Evolutionary conservation across 176 grass and related monocot species (phyloP).

Genomic region (Lolium multiflorum): DNA sequence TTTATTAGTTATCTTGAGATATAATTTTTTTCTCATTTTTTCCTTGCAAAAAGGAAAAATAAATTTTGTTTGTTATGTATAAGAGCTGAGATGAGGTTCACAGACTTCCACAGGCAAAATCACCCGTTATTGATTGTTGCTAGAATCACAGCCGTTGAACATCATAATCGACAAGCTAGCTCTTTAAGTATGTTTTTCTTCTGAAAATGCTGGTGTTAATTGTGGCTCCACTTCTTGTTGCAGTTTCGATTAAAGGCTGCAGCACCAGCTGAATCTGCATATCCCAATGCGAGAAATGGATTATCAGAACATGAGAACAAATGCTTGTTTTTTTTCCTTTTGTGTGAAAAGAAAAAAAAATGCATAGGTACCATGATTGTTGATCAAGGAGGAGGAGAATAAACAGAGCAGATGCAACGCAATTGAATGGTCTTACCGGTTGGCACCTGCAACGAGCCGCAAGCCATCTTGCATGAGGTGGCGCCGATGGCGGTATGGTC

Average conservation of each 20-base stretch:
- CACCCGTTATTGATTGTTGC: not conserved
- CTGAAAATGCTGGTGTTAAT: not conserved
- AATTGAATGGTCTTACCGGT: too few species aligned
- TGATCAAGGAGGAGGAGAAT: too few species aligned
- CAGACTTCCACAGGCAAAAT: not conserved
- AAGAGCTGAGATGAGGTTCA: not conserved
- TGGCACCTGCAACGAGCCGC: too few species aligned
- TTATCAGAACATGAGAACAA: not conserved
- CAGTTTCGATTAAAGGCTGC: not conserved
- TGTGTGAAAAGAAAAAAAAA: not conserved
- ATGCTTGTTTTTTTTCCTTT: not conserved
- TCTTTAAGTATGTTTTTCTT: too few species aligned
- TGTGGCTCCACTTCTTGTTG: not conserved
- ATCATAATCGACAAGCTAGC: too few species aligned
- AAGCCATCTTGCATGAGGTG: too few species aligned
- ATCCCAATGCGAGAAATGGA: not conserved
- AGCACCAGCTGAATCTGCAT: not conserved
- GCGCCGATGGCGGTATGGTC: too few species aligned
- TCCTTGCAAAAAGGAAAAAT: not conserved
- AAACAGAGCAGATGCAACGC: too few species aligned
- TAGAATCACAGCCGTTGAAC: too few species aligned
- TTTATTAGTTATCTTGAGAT: not conserved
- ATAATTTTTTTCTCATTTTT: not conserved
- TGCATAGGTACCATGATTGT: too few species aligned
- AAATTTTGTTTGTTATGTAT: not conserved